Evolutionary conservation across 352 stramenopile species (phyloP), one percentile per base, ranked within the genome.

Genomic region (Paralagenidium karlingii): DNA sequence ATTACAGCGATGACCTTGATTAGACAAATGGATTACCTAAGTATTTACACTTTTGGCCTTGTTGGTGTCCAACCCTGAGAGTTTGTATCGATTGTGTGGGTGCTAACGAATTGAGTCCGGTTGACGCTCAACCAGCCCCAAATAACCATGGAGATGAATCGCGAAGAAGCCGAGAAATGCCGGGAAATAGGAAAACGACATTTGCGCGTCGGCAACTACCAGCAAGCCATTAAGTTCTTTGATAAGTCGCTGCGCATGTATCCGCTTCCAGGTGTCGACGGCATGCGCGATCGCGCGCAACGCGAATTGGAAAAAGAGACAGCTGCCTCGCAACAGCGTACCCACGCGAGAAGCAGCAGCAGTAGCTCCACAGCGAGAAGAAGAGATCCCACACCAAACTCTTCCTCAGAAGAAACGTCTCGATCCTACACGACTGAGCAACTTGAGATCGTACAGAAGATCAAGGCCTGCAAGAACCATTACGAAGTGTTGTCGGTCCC

Each of bases 171-270:
- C 45, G 82, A 96, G 64, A 92, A 93, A 51, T 94, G 82, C 63
- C 74, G 82, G 45, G 82, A 95, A 20, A 77, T 96, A 30, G 84
- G 60, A 45, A 93, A 94, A 58, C 83, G 78, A 49, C 73, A 86
- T 38, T 34, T 96, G 43, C 75, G 75, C 51, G 52, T 80, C n/a
- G 71, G 80, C 30, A 85, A 88, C 46, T 92, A 66, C 56, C 59
- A 63, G 40, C 82, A 94, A 47, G 82, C 84, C n/a, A 60, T 89
- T 39, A 94, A 93, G 61, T 96, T 92, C 53, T 94, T 96, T 40
- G 77, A 95, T 26, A 96, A 95, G 55, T 94, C 80, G 15, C 62
- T 90, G 31, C 81, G 76, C 33, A 77, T 96, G 57, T 96, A 79
- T 46, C 81, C 81, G 21, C 50, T 96, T 33, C 63, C 84, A 2